Evolutionary conservation across 257 asterid genomes (phyloP).

Genomic region (Lycium ferocissimum): DNA sequence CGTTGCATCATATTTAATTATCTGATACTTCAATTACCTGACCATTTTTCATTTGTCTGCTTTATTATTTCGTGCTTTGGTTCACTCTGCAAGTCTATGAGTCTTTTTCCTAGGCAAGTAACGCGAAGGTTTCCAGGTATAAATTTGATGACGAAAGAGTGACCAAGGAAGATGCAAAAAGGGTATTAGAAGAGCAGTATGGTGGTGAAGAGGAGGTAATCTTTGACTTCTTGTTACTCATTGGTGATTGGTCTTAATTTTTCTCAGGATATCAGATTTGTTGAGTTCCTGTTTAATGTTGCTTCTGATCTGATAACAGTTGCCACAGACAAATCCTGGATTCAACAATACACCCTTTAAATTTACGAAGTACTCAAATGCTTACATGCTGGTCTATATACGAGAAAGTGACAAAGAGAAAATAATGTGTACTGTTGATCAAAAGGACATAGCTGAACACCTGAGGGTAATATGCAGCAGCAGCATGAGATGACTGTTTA

Average conservation of each 20-base stretch:
- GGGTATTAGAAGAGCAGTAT: slow-evolving; percentile 93
- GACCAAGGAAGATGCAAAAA: slow-evolving; percentile 90
- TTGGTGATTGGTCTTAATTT: slow-evolving; percentile 12
- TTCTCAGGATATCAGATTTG: not conserved
- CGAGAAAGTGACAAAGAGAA: slow-evolving; percentile 95
- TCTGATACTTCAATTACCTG: not conserved
- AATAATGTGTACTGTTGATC: slow-evolving; percentile 93
- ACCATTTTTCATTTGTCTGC: not conserved
- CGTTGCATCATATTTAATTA: not conserved
- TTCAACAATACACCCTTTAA: slow-evolving; percentile 82
- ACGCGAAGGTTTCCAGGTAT: slow-evolving; percentile 55
- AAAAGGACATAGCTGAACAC: slow-evolving; percentile 97
- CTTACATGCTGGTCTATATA: slow-evolving; percentile 98
- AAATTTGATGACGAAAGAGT: slow-evolving; percentile 98
- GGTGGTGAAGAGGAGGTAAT: slow-evolving; percentile 98
- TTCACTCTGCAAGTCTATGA: slow-evolving; percentile 30
- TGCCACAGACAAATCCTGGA: slow-evolving; percentile 95
- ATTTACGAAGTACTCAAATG: slow-evolving; percentile 93
- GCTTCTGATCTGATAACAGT: slow-evolving; percentile 41
- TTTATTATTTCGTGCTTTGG: not conserved
- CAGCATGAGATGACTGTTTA: slow-evolving; percentile 19
- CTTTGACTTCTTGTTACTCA: not conserved
- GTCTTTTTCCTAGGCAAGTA: slow-evolving; percentile 34
- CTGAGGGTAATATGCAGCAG: slow-evolving; percentile 64
- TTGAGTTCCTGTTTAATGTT: not conserved